Conservation (phyloP, 1,139 yeast species). For the Fermentozyma sake region DNA sequence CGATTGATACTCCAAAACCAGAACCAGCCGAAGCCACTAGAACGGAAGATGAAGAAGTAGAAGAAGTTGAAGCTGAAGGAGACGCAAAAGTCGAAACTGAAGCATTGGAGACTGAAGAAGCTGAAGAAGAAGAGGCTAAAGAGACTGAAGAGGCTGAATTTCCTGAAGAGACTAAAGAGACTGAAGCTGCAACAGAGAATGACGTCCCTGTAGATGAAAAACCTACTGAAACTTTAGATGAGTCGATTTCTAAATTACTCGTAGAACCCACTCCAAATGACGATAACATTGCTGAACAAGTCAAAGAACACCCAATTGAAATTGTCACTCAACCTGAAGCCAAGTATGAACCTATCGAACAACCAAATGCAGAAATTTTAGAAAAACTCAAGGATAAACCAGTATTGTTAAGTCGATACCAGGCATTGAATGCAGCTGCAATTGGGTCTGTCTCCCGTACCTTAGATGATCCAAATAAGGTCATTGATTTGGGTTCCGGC, state of each 20-base stretch:
- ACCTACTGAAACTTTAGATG: constrained; percentile 2
- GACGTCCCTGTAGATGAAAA: constrained; percentile 1
- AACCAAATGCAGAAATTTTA: constrained; percentile 35
- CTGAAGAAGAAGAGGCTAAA: constrained; percentile 5
- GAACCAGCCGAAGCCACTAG: constrained; percentile 7
- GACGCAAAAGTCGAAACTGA: constrained; percentile 6
- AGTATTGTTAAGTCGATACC: constrained; percentile 41
- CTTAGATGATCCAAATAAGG: constrained; percentile 48
- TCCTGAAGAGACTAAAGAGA: constrained; percentile 7
- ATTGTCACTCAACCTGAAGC: constrained; percentile 27
- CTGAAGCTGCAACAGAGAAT: constrained; percentile 4
- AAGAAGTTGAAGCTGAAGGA: constrained; percentile 4
- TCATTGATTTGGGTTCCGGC: constrained; percentile 53
- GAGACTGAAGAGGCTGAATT: constrained; percentile 7
- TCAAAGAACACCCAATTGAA: constrained; percentile 31
- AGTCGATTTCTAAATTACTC: no score
- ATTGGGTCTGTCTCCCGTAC: constrained; percentile 40
- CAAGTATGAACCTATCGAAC: constrained; percentile 30
- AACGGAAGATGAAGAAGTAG: constrained; percentile 11
- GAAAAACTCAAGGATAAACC: constrained; percentile 48
- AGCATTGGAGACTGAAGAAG: constrained; percentile 5
- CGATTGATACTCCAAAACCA: constrained; percentile 10
- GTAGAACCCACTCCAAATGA: constrained; percentile 13
- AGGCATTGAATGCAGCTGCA: constrained; percentile 48
- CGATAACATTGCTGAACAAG: constrained; percentile 17